Conservation (phyloP, 257 asterid genomes). For the Plantago ovata region DNA sequence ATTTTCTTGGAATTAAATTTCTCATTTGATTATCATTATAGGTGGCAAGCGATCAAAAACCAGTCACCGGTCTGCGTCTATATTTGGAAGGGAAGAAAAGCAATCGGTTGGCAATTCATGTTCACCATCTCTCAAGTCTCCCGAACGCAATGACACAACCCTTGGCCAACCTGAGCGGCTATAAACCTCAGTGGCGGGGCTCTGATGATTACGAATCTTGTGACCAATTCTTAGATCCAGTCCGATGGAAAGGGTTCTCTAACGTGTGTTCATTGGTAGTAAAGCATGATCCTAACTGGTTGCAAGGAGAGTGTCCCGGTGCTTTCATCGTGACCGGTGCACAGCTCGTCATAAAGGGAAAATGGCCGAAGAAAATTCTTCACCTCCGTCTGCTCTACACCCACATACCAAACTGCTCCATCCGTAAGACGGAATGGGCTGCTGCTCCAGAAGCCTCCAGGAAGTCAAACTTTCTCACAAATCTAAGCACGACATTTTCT, state of each 20-base stretch:
- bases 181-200: constrained; percentile 77
- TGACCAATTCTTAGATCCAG: constrained; percentile 78
- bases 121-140: constrained; percentile 83
- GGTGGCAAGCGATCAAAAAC: constrained; percentile 83
- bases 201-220: constrained; percentile 66
- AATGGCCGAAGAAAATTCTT: constrained; percentile 83
- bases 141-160: constrained; percentile 57
- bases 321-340: constrained; percentile 87
- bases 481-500: constrained; percentile 87
- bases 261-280: constrained; percentile 74
- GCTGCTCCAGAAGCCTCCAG: constrained; percentile 68
- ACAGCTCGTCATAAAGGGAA: constrained; percentile 75
- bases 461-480: constrained; percentile 65
- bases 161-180: constrained; percentile 24
- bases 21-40: constrained; percentile 20
- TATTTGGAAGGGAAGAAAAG: constrained; percentile 87
- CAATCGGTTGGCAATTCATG: constrained; percentile 82
- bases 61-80: constrained; percentile 80
- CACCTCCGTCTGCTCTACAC: constrained; percentile 84
- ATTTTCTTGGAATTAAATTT: constrained; percentile 7
- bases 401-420: constrained; percentile 64
- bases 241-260: constrained; percentile 78
- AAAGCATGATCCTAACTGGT: constrained; percentile 75
- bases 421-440: constrained; percentile 91
- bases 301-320: constrained; percentile 43